Percentiles rank a stretch among this genome's conserved stretches.
These are phyloP conservation scores for Glonium stellatum DNA, from an alignment of 495 filamentous ascomycete species.

Conservation along the genomic window DNA sequence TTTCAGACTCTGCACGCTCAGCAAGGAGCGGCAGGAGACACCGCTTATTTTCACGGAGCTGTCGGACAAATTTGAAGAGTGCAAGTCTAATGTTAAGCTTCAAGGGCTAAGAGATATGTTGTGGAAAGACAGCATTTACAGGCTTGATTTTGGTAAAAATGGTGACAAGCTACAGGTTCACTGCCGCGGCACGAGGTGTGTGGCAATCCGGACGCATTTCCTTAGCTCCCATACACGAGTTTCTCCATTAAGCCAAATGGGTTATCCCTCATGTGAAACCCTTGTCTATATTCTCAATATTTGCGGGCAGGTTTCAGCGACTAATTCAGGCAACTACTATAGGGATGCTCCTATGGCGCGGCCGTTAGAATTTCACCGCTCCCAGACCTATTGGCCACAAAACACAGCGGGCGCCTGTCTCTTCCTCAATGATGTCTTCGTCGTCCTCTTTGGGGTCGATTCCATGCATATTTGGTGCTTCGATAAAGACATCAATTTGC, in stretches of 20 bases:
- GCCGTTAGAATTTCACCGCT: too few relatives aligned
- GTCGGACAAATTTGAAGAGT: too few relatives aligned
- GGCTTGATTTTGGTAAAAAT: neutral
- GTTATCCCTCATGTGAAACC: too few relatives aligned
- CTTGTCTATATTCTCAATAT: too few relatives aligned
- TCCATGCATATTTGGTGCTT: neutral
- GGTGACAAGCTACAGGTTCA: neutral
- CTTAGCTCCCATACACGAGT: neutral
- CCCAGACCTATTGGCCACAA: too few relatives aligned
- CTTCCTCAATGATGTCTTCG: constrained; percentile 3
- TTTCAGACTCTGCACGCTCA: neutral
- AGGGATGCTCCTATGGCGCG: too few relatives aligned
- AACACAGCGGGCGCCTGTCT: neutral
- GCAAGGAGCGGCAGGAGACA: too few relatives aligned
- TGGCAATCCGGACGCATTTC: neutral
- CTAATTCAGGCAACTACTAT: too few relatives aligned
- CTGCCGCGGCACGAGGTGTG: neutral
- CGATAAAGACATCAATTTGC: neutral
- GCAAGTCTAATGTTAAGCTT: neutral
- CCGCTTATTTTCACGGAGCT: too few relatives aligned
- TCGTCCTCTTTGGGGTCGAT: neutral
- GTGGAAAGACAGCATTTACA: constrained; percentile 14
- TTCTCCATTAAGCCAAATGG: too few relatives aligned
- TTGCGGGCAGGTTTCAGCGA: too few relatives aligned
- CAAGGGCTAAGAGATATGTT: neutral